phyloP scores from a whole-genome alignment of 805 yeast species.

The Scheffersomyces spartinae region DNA sequence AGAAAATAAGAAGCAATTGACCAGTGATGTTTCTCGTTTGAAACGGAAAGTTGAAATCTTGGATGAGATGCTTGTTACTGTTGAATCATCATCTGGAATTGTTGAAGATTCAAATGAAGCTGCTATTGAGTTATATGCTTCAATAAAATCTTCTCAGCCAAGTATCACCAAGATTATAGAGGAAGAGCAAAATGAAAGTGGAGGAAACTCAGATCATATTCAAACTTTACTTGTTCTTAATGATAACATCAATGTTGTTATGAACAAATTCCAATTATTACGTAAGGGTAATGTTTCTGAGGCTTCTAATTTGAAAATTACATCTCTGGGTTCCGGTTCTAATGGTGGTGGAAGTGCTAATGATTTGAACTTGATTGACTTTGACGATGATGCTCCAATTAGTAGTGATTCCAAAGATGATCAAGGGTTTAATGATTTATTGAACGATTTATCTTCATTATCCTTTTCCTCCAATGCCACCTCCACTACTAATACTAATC shows the following conservation, averaged over 20 bases:
- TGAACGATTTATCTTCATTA: conserved; percentile 59
- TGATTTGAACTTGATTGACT: conserved; percentile 56
- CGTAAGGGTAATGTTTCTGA: conserved; percentile 50
- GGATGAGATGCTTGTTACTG: conserved; percentile 67
- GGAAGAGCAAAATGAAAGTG: conserved; percentile 66
- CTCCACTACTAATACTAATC: conserved; percentile 1
- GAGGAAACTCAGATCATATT: conserved; percentile 40
- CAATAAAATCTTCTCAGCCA: conserved; percentile 78
- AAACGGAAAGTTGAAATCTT: conserved; percentile 78
- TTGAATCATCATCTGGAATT: conserved; percentile 28
- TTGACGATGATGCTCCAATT: conserved; percentile 41
- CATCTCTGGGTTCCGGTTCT: conserved; percentile 7
- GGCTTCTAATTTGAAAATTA: conserved; percentile 36
- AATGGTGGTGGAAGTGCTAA: conserved; percentile 5
- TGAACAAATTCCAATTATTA: conserved; percentile 55
- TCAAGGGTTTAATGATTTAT: conserved; percentile 43
- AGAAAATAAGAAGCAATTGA: conserved; percentile 67
- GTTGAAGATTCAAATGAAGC: conserved; percentile 54
- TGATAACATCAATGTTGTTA: conserved; percentile 60
- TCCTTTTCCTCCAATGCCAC: conserved; percentile 35
- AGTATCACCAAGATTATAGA: conserved; percentile 73
- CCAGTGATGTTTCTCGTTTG: conserved; percentile 74
- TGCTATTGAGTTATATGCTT: conserved; percentile 59
- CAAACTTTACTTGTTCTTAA: conserved; percentile 55
- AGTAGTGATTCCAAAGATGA: conserved; percentile 1